phyloP scores from a whole-genome alignment of 2,329 filamentous ascomycete genomes.

The Cryphonectria carpinicola region DNA sequence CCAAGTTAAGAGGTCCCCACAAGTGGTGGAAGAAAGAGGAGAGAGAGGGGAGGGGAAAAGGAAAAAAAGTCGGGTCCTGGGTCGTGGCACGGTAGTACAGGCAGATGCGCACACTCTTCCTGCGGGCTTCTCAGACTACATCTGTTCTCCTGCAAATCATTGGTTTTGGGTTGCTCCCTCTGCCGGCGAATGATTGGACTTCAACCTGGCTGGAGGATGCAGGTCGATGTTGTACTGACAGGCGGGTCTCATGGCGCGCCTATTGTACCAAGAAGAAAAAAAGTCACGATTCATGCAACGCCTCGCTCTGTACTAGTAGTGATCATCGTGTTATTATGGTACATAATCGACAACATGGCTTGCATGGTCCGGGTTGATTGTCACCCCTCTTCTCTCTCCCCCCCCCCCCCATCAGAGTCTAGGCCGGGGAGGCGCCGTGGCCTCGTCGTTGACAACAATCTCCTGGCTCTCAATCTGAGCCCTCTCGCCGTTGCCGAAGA shows the following conservation, averaged over 20 bases:
- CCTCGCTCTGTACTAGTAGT: slow-evolving; percentile 14
- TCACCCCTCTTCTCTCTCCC: background rate
- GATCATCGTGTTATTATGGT: slow-evolving; percentile 9
- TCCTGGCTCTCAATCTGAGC: slow-evolving; percentile 59
- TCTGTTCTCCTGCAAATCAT: background rate
- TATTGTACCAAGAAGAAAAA: too few relatives aligned
- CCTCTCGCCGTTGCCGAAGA: slow-evolving; percentile 84
- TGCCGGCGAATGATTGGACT: background rate
- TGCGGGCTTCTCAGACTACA: background rate
- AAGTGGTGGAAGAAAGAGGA: background rate
- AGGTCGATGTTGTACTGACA: background rate
- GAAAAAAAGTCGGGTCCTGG: background rate
- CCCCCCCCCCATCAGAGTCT: background rate
- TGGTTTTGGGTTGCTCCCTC: background rate
- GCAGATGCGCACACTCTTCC: background rate
- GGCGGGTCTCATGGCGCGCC: background rate
- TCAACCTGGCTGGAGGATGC: background rate
- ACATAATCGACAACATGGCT: slow-evolving; percentile 2
- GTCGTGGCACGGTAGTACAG: background rate
- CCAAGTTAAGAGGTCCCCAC: background rate
- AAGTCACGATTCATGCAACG: slow-evolving; percentile 17
- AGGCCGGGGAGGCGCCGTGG: slow-evolving; percentile 62
- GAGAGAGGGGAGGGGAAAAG: background rate
- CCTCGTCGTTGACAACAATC: slow-evolving; percentile 84
- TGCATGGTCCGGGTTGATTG: background rate